Evolutionary conservation across 1,284 basidiomycete genomes (phyloP).

Genomic region (Moniliophthora roreri): DNA sequence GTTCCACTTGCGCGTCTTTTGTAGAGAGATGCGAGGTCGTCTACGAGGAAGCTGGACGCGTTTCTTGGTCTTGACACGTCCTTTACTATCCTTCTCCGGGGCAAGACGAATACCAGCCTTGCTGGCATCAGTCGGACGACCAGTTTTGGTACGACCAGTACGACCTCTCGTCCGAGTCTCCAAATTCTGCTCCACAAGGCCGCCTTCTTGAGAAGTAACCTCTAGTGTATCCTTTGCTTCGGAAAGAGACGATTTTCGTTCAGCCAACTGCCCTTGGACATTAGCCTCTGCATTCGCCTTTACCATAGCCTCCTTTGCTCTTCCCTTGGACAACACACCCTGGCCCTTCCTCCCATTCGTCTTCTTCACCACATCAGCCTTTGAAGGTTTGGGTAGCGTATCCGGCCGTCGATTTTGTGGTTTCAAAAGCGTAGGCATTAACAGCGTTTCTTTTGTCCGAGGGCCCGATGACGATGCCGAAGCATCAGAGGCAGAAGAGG

Average conservation of each 20-base stretch:
- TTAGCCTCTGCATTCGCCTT: not conserved
- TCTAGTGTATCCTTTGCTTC: too few relatives aligned
- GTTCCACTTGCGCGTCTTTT: conserved; percentile 51
- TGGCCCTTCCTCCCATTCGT: not conserved
- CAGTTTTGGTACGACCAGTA: too few relatives aligned
- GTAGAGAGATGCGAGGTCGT: conserved; percentile 10
- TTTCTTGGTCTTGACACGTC: too few relatives aligned
- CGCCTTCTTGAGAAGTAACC: too few relatives aligned
- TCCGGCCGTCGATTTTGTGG: not conserved
- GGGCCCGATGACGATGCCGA: not conserved
- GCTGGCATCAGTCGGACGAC: too few relatives aligned
- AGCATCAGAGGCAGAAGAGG: not conserved
- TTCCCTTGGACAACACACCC: not conserved
- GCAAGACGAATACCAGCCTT: too few relatives aligned
- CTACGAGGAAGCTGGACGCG: not conserved
- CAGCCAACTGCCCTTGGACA: too few relatives aligned
- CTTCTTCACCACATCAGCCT: not conserved
- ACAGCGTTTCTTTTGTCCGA: not conserved
- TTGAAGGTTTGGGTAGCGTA: not conserved
- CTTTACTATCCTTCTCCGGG: too few relatives aligned
- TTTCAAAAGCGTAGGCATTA: not conserved
- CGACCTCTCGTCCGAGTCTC: too few relatives aligned
- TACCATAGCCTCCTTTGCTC: not conserved
- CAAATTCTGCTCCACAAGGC: too few relatives aligned
- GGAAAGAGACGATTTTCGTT: too few relatives aligned